Evolutionary conservation across 306 rosid species (phyloP), one percentile per base, ranked within the genome.

Genomic region (Bauhinia variegata): DNA sequence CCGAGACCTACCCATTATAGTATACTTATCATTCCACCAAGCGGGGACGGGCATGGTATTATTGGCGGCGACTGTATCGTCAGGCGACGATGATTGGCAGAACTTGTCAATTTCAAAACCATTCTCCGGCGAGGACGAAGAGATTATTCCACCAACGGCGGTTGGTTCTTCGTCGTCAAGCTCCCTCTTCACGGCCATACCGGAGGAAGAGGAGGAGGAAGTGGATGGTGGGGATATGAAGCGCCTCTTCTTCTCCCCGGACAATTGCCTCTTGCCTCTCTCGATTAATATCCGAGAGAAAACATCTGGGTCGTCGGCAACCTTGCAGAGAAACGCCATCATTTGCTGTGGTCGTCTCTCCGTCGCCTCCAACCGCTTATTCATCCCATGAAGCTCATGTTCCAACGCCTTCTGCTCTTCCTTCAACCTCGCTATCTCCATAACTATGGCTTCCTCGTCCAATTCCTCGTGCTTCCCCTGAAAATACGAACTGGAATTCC

Each of bases 261-360:
- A 7, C 30, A n/a, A 66, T 11, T 53, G 63, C 4, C 34, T 41
- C 4, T 57, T 68, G 18, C 84, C 71, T 19, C 82, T 85, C 37
- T 86, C 78, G 3, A 18, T 38, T 62, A 90, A 75, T 15, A 90
- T 49, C 0, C 88, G 70, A 0, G 92, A 78, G 2, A 93, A 70
- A 34, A 90, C 74, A 11, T 83, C 87, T 1, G 99, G 99, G 37
- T 93, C 85, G 1, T 90, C 95, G 1, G 77, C 93, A 9, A 93
- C 84, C 56, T 82, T 88, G 67, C 49, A 50, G 2, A 93, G 83
- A 42, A 93, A 86, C 4, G 90, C 77, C 96, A 90, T 90, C 97
- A 93, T 86, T 60, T 90, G 97, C 18, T 83, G 92, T 0, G 99
- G 99, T 7, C 96, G 64, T 58, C 79, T 75, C 54, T 93, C 99